Percentiles rank a stretch among this genome's conserved stretches.
phyloP scores from a whole-genome alignment of 1,284 basidiomycete species.

The Leccinum fallax region DNA sequence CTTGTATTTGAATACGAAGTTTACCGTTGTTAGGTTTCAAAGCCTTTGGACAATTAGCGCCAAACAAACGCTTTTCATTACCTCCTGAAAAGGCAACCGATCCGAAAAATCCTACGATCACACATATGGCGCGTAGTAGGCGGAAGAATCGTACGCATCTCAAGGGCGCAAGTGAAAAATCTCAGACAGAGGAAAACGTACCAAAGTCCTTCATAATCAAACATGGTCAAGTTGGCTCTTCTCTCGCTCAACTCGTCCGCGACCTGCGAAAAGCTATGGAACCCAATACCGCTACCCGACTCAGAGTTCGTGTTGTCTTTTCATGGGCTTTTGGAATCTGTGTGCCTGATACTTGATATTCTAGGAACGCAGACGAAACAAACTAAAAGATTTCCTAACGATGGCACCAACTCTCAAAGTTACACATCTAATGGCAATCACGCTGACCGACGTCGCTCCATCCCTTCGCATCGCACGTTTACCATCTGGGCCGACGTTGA shows the following conservation, averaged over 20 bases:
- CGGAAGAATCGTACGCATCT: constrained; percentile 89
- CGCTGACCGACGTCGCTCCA: constrained; percentile 82
- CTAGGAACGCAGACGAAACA: constrained; percentile 90
- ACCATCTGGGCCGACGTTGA: constrained; percentile 93
- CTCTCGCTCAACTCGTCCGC: constrained; percentile 86
- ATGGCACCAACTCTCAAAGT: constrained; percentile 93
- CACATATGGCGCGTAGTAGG: constrained; percentile 69
- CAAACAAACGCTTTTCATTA: constrained; percentile 22
- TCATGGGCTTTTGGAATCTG: neutral
- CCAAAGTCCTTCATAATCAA: constrained; percentile 92
- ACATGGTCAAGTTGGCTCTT: constrained; percentile 88
- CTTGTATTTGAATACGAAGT: constrained; percentile 3
- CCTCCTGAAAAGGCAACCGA: constrained; percentile 26
- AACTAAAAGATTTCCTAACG: constrained; percentile 92
- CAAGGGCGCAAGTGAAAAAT: constrained; percentile 53
- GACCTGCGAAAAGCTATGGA: constrained; percentile 97
- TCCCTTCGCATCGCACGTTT: constrained; percentile 88
- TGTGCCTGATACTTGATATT: neutral
- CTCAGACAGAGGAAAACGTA: constrained; percentile 41
- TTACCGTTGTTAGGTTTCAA: neutral
- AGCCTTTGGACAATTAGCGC: constrained; percentile 19
- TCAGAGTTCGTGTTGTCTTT: constrained; percentile 61
- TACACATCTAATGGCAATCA: constrained; percentile 93
- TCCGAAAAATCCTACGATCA: constrained; percentile 12
- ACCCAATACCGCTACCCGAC: constrained; percentile 92